Evolutionary conservation across 176 grass and related monocot genomes (phyloP).

Genomic region (Eragrostis nindensis): DNA sequence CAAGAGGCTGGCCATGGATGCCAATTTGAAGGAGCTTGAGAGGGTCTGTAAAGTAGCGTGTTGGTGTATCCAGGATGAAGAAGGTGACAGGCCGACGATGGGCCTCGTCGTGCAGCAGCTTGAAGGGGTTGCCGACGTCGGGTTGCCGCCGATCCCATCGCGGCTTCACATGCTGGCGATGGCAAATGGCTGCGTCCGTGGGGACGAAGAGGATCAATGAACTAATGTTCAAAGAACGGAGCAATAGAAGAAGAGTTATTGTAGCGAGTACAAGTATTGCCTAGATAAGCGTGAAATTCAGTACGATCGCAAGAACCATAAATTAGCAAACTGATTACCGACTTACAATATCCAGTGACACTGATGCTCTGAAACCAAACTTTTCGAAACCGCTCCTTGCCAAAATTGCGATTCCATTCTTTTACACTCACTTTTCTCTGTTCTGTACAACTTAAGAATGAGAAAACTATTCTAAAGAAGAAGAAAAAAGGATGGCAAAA

Average conservation of each 20-base stretch:
- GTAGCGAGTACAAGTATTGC: not conserved
- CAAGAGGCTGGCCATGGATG: constrained; percentile 42
- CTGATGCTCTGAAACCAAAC: not conserved
- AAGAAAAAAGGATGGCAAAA: not conserved
- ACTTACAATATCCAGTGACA: not conserved
- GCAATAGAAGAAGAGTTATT: not conserved
- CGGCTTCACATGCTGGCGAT: constrained; percentile 48
- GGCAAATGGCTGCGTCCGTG: constrained; percentile 15
- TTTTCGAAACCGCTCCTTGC: constrained; percentile 7
- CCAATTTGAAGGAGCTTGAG: constrained; percentile 49
- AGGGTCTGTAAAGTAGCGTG: constrained; percentile 52
- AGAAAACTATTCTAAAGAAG: not conserved
- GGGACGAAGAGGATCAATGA: constrained; percentile 12
- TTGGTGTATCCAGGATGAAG: constrained; percentile 62
- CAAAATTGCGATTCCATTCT: constrained; percentile 51
- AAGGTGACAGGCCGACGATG: constrained; percentile 52
- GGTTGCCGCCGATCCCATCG: constrained; percentile 43
- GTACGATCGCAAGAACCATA: not conserved
- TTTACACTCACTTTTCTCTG: constrained; percentile 31
- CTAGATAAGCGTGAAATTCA: not conserved
- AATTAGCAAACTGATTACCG: not conserved
- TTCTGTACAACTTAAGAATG: constrained; percentile 41
- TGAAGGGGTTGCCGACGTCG: constrained; percentile 47
- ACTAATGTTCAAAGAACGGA: not conserved
- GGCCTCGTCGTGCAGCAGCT: constrained; percentile 61